Base-by-base conservation (phyloP, 495 filamentous ascomycete species). In the Hyphodiscus hymeniophilus region DNA sequence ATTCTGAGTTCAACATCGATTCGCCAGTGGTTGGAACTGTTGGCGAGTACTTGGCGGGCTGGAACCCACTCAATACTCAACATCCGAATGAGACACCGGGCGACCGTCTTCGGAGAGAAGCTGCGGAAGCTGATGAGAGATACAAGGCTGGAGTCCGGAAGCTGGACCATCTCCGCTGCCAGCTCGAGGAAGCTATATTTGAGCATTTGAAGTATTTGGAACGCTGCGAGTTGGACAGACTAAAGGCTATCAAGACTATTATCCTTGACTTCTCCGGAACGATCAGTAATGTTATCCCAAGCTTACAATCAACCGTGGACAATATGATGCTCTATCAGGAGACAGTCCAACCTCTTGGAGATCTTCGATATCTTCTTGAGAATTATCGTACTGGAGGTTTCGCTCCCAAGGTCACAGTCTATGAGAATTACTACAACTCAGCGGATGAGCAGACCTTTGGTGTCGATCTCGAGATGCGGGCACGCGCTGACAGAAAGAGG, bases 241-340 rank as follows among this genome's bases (percentile, higher is more conserved):
- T 99, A 32, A 96, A 94, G 72, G 92, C 92, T 17, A 95, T 97
- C 69, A 97, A 97, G 71, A 85, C 92, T 18, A 92, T 99, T 17
- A 82, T 99, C 44, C 76, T 99, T 26, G 92, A 99, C 66, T 97
- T 97, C 66, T 95, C 94, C 17, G 94, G 92, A 13, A 89, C 92
- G 21, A 87, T 99, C 64, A 92, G 90, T 73, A 97, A 99, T 57
- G 90, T 96, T 56, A 97, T 99, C 57, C 94, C 92, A 13, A 92
- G 84, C 57, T 68, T 99, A 40, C 94, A 97, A 60, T 87, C 91
- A 50, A 87, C 87, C 1, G 89, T 97, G 13, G 94, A 97, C 65
- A 85, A 90, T 57, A 96, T 99, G 92, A 88, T 96, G 82, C 74
- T 97, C 20, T 97, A 94, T 63, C 94, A 99, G 67, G 92, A 99